These are phyloP conservation scores for Kodamaea laetipori DNA, from an alignment of 805 yeast genomes.

Conservation along the genomic window DNA sequence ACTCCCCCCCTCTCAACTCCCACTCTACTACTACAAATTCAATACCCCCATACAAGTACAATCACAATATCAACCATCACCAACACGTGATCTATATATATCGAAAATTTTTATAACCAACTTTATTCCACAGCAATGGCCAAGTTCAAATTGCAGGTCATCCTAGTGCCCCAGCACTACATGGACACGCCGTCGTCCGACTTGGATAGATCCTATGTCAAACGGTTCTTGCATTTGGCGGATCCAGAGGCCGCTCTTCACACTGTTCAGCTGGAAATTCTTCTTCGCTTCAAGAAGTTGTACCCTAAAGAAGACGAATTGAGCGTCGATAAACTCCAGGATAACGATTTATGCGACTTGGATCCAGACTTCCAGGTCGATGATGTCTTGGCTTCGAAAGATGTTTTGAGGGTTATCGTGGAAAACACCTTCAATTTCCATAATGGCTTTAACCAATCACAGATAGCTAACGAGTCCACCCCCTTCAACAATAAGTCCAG, in stretches of 20 bases:
- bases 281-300: conserved; percentile 56
- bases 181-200: conserved; percentile 23
- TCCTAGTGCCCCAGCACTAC: conserved; percentile 31
- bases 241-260: conserved; percentile 47
- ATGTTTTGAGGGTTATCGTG: conserved; percentile 38
- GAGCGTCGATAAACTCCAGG: conserved; percentile 64
- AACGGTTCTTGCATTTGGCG: conserved; percentile 67
- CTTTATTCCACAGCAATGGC: conserved; percentile 19
- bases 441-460: conserved; percentile 1
- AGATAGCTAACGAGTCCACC: conserved; percentile 6
- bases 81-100: too few species aligned
- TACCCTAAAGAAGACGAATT: conserved; percentile 65
- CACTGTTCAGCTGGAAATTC: conserved; percentile 55
- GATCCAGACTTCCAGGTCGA: conserved; percentile 74
- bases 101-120: conserved; percentile 2
- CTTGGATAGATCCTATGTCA: conserved; percentile 26
- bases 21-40: too few species aligned
- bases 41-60: too few species aligned
- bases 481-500: conserved; percentile 5
- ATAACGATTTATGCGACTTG: conserved; percentile 65
- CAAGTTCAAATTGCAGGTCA: conserved; percentile 39
- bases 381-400: conserved; percentile 57
- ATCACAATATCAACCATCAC: too few species aligned
- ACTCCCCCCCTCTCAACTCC: neutral
- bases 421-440: conserved; percentile 21